Percentiles rank a stretch among this genome's conserved stretches.
Conservation (phyloP, 805 yeast genomes). For the Kregervanrija fluxuum region DNA sequence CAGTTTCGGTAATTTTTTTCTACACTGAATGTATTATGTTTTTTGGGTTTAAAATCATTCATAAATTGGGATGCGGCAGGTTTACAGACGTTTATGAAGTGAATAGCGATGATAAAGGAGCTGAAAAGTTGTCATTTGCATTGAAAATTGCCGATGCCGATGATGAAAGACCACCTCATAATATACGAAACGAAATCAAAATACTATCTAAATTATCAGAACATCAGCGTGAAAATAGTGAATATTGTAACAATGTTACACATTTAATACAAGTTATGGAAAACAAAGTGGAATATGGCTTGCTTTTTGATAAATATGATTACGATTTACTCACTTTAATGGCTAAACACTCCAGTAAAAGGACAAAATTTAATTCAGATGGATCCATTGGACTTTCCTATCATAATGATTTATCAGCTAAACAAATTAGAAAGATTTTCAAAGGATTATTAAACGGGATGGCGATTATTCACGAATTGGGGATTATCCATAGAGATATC, state of each 20-base stretch:
- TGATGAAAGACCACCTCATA: conserved; percentile 48
- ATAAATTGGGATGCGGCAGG: conserved; percentile 34
- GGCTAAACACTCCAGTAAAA: conserved; percentile 26
- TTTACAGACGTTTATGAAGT: conserved; percentile 33
- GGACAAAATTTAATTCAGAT: conserved; percentile 14
- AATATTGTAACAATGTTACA: conserved; percentile 10
- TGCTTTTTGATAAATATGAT: conserved; percentile 36
- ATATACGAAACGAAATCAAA: conserved; percentile 37
- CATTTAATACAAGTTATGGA: conserved; percentile 10
- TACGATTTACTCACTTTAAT: conserved; percentile 31
- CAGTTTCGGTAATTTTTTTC: no score
- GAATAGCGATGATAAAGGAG: neutral
- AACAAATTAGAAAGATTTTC: conserved; percentile 25
- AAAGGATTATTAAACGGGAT: conserved; percentile 39
- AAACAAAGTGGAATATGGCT: conserved; percentile 28
- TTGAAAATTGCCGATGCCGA: conserved; percentile 43
- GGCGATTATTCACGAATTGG: conserved; percentile 58
- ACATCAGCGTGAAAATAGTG: conserved; percentile 14
- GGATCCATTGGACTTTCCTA: conserved; percentile 10
- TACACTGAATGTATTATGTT: no score
- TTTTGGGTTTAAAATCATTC: conserved; percentile 12
- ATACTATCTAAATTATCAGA: conserved; percentile 33
- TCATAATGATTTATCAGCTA: conserved; percentile 11
- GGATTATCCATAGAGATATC: conserved; percentile 64
- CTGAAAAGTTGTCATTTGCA: conserved; percentile 25